phyloP scores from a whole-genome alignment of 148 eudicot genomes.

The Dianthus caryophyllus region DNA sequence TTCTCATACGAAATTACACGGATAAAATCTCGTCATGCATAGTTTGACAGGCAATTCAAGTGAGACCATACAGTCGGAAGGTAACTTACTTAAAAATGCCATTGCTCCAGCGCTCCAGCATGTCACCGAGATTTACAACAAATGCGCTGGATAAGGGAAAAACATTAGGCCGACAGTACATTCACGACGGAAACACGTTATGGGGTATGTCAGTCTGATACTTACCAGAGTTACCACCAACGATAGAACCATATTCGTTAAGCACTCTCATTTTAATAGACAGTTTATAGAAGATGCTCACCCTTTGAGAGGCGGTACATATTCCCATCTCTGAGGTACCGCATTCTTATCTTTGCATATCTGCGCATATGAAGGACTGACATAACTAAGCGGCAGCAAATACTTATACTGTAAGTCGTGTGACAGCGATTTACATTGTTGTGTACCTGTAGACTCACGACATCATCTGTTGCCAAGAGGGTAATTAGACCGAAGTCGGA shows the following conservation, averaged over 20 bases:
- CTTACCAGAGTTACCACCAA: no score
- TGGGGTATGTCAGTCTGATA: no score
- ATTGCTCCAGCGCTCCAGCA: slow-evolving; percentile 99
- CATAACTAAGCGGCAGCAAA: slow-evolving; percentile 2
- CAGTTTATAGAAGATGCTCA: slow-evolving; percentile 25
- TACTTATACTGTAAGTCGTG: neutral
- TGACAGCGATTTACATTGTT: neutral
- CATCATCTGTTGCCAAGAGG: slow-evolving; percentile 85
- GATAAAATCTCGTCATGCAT: no score
- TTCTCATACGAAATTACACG: no score
- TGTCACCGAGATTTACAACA: slow-evolving; percentile 87
- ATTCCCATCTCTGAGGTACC: slow-evolving; percentile 75
- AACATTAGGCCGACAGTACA: no score
- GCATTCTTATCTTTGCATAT: slow-evolving; percentile 93
- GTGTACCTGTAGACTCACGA: slow-evolving; percentile 76
- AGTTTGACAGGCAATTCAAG: neutral
- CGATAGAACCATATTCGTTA: no score
- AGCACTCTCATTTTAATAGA: no score
- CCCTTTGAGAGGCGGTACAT: slow-evolving; percentile 84
- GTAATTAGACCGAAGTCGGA: slow-evolving; percentile 84
- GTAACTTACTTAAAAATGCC: slow-evolving; percentile 70
- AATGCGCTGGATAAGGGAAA: slow-evolving; percentile 56
- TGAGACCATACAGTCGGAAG: neutral
- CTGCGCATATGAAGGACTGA: slow-evolving; percentile 31
- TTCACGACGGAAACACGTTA: no score